Percentiles rank a stretch among this genome's conserved stretches.
These are phyloP conservation scores for Bisporella sp. DNA, from an alignment of 2,329 filamentous ascomycete genomes.

Conservation along the genomic window DNA sequence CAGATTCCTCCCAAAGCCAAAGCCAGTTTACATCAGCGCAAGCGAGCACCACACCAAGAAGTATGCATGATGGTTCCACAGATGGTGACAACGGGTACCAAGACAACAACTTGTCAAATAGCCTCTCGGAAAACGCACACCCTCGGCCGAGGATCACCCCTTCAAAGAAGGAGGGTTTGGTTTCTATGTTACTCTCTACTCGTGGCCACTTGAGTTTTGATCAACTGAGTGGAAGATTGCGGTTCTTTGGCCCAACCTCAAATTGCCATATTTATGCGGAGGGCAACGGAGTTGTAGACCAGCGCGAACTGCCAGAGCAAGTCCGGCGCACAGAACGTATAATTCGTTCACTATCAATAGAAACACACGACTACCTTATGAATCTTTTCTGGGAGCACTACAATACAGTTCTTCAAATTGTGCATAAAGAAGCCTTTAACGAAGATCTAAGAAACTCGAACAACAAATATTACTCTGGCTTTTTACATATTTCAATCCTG, in stretches of 20 bases:
- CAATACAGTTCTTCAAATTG: conserved; percentile 41
- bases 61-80: conserved; percentile 11
- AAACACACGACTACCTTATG: conserved; percentile 46
- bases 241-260: conserved; percentile 47
- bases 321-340: conserved; percentile 39
- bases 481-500: conserved; percentile 44
- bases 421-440: conserved; percentile 43
- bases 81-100: conserved; percentile 13
- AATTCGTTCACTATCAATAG: conserved; percentile 36
- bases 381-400: conserved; percentile 44
- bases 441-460: conserved; percentile 38
- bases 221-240: conserved; percentile 40
- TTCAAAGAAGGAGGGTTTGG: conserved; percentile 39
- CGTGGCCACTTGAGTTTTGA: conserved; percentile 45
- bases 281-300: conserved; percentile 27
- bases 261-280: conserved; percentile 45
- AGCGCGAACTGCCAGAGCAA: conserved; percentile 37
- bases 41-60: conserved; percentile 10
- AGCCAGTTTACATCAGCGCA: conserved; percentile 2
- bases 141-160: conserved; percentile 26
- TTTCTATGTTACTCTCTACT: conserved; percentile 41
- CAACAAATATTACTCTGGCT: conserved; percentile 43
- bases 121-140: conserved; percentile 4
- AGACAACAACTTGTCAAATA: conserved; percentile 1
- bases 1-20: conserved; percentile 9